phyloP scores from a whole-genome alignment of 2,329 filamentous ascomycete species.

The Elsinoe necatrix region DNA sequence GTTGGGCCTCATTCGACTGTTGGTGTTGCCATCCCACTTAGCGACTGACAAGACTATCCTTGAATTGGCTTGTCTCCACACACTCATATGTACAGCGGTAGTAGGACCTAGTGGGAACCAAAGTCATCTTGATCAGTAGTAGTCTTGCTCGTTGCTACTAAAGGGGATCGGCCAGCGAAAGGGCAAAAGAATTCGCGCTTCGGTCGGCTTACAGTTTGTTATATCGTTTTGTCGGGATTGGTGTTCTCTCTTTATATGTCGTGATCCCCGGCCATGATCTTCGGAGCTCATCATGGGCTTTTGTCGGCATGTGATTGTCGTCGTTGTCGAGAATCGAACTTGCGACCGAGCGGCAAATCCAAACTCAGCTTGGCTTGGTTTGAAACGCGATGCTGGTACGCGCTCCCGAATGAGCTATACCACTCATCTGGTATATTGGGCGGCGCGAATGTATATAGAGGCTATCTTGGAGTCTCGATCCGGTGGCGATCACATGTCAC shows the following conservation, averaged over 20 bases:
- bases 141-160: too few relatives aligned
- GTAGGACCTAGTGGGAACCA: too few relatives aligned
- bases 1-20: too few relatives aligned
- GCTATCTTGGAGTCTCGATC: neutral
- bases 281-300: neutral
- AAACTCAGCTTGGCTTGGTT: slow-evolving; percentile 3
- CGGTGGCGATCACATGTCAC: too few relatives aligned
- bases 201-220: neutral
- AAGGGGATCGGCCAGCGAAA: neutral
- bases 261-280: neutral
- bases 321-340: neutral
- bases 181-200: neutral
- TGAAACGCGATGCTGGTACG: neutral
- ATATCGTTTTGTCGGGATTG: neutral
- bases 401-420: neutral
- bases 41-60: too few relatives aligned
- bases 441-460: neutral
- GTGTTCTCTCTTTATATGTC: neutral
- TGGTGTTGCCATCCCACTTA: too few relatives aligned
- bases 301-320: neutral
- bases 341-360: neutral
- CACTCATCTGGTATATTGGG: neutral
- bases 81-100: too few relatives aligned
- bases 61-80: too few relatives aligned
- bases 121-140: too few relatives aligned